Evolutionary conservation across 2,329 filamentous ascomycete genomes (phyloP).

Genomic region (Claviceps digitariae): DNA sequence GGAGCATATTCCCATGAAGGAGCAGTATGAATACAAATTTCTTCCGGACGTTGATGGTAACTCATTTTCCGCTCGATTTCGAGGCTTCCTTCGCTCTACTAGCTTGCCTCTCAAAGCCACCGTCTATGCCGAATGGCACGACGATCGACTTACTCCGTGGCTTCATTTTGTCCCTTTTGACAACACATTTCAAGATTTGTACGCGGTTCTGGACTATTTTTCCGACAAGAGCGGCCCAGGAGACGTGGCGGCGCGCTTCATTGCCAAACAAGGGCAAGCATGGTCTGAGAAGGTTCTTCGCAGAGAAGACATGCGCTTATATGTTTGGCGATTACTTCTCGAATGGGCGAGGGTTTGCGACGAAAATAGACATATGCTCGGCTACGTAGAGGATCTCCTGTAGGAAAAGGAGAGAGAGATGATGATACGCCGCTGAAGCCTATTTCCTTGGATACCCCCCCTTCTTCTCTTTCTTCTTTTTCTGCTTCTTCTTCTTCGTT

Average conservation of each 20-base stretch:
- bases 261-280: conserved; percentile 43
- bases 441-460: not conserved
- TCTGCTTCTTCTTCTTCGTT: not conserved
- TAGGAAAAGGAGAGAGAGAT: not conserved
- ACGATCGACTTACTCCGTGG: conserved; percentile 55
- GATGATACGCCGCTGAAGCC: too few species aligned
- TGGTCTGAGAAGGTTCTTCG: conserved; percentile 51
- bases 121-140: conserved; percentile 64
- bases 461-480: not conserved
- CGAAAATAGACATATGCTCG: conserved; percentile 28
- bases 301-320: conserved; percentile 53
- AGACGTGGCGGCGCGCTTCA: conserved; percentile 43
- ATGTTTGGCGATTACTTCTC: conserved; percentile 46
- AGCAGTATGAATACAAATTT: conserved; percentile 47
- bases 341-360: conserved; percentile 42
- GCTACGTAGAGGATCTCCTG: conserved; percentile 29
- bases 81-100: conserved; percentile 48
- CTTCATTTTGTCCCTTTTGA: conserved; percentile 61
- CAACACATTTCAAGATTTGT: conserved; percentile 53
- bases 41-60: conserved; percentile 61
- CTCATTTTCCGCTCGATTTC: conserved; percentile 48
- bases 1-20: conserved; percentile 25
- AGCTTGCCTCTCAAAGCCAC: conserved; percentile 58
- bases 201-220: conserved; percentile 52
- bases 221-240: conserved; percentile 31